A percentile compares a stretch with the other conserved stretches of the same genome.
Evolutionary conservation across 257 asterid species (phyloP).

Genomic region (Jacaranda copaia): DNA sequence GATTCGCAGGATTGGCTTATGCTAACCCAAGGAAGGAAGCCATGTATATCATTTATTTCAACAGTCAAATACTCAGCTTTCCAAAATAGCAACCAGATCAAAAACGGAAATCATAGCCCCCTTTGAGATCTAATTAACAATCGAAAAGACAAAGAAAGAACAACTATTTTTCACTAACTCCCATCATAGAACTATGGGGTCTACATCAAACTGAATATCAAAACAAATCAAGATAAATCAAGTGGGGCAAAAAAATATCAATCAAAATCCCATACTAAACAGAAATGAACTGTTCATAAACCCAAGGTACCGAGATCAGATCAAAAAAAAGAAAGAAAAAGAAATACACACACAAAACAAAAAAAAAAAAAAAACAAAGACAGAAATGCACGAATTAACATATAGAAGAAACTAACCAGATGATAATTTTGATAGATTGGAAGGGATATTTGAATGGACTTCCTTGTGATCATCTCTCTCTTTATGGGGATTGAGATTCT

Average conservation of each 20-base stretch:
- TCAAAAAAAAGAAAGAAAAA: constrained; percentile 34
- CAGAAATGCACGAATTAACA: not conserved
- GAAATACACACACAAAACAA: not conserved
- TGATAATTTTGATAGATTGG: constrained; percentile 81
- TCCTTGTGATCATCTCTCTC: constrained; percentile 70
- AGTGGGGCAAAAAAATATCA: constrained; percentile 1
- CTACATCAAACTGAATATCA: constrained; percentile 34
- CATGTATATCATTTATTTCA: constrained; percentile 22
- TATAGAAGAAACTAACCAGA: constrained; percentile 63
- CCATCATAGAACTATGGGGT: constrained; percentile 32
- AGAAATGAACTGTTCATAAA: constrained; percentile 29
- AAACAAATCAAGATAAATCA: constrained; percentile 33
- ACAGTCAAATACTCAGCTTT: constrained; percentile 4
- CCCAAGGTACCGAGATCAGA: constrained; percentile 55
- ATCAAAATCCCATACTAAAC: constrained; percentile 27
- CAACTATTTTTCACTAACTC: constrained; percentile 24
- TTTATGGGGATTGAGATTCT: constrained; percentile 65
- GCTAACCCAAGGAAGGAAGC: constrained; percentile 28
- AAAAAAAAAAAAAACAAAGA: not conserved
- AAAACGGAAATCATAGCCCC: constrained; percentile 32
- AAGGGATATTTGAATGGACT: constrained; percentile 59
- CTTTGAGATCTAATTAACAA: constrained; percentile 45
- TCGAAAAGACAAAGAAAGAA: constrained; percentile 21
- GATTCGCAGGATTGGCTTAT: constrained; percentile 26
- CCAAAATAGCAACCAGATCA: constrained; percentile 35